phyloP scores from a whole-genome alignment of 2,329 filamentous ascomycete genomes.

The Colletotrichum sansevieriae region DNA sequence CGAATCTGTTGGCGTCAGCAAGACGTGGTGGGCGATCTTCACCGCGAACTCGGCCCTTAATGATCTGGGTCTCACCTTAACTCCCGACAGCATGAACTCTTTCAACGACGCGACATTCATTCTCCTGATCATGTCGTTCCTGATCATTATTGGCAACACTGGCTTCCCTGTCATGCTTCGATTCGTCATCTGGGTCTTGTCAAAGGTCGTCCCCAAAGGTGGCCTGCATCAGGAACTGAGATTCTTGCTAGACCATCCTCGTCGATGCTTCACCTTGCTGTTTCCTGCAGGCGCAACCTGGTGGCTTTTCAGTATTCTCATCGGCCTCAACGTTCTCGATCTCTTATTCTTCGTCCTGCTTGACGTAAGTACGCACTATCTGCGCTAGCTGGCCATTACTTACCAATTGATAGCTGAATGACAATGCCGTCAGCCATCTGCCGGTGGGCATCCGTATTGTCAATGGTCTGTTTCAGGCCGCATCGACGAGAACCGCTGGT shows the following conservation, averaged over 20 bases:
- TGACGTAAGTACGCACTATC: conserved; percentile 71
- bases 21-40: conserved; percentile 93
- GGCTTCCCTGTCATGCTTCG: conserved; percentile 95
- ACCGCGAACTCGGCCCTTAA: conserved; percentile 91
- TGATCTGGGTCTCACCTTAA: conserved; percentile 93
- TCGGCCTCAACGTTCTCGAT: conserved; percentile 86
- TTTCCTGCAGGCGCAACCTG: conserved; percentile 93
- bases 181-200: conserved; percentile 88
- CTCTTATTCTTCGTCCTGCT: conserved; percentile 92
- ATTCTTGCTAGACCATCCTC: conserved; percentile 93
- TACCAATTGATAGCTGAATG: conserved; percentile 70
- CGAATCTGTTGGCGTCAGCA: conserved; percentile 70
- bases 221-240: conserved; percentile 89
- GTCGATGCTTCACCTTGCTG: conserved; percentile 94
- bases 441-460: conserved; percentile 82
- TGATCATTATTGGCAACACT: conserved; percentile 95
- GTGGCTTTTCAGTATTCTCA: conserved; percentile 92
- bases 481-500: conserved; percentile 89
- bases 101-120: conserved; percentile 84
- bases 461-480: conserved; percentile 90
- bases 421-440: conserved; percentile 74
- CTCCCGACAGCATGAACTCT: conserved; percentile 92
- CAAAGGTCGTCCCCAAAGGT: conserved; percentile 75
- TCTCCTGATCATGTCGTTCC: conserved; percentile 82
- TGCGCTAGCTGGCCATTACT: conserved; percentile 42